These are phyloP conservation scores for Vararia minispora DNA, from an alignment of 768 basidiomycete genomes.

Conservation along the genomic window DNA sequence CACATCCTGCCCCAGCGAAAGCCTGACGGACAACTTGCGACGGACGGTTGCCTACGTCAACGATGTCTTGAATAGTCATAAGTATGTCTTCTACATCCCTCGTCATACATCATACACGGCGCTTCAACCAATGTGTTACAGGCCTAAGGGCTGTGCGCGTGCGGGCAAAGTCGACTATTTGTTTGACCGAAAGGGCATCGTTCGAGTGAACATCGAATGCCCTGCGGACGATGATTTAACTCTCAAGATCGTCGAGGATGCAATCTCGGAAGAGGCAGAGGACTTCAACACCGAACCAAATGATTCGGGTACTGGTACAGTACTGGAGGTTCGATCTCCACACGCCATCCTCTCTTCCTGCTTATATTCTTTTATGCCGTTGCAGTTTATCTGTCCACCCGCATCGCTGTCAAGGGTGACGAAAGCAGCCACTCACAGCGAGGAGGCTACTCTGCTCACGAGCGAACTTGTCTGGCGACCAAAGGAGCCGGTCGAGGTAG, in stretches of 20 bases:
- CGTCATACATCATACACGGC: background rate
- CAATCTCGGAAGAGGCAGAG: slow-evolving; percentile 9
- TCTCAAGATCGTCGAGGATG: slow-evolving; percentile 7
- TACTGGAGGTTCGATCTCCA: slow-evolving; percentile 7
- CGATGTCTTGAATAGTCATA: slow-evolving; percentile 12
- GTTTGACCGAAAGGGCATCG: slow-evolving; percentile 10
- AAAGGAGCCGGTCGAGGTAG: slow-evolving; percentile 16
- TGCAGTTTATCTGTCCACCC: slow-evolving; percentile 12
- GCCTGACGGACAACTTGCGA: slow-evolving; percentile 12
- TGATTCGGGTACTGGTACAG: background rate
- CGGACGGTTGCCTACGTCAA: slow-evolving; percentile 11
- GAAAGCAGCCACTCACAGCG: slow-evolving; percentile 3
- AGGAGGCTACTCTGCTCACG: slow-evolving; percentile 9
- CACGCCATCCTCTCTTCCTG: background rate
- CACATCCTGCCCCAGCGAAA: slow-evolving; percentile 4
- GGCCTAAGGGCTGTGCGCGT: slow-evolving; percentile 2
- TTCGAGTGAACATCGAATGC: slow-evolving; percentile 8
- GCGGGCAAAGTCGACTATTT: slow-evolving; percentile 13
- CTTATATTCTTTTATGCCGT: background rate
- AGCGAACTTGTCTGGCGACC: slow-evolving; percentile 13
- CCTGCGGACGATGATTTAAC: background rate
- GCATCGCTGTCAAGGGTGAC: slow-evolving; percentile 8
- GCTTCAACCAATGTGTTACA: background rate
- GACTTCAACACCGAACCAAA: slow-evolving; percentile 8
- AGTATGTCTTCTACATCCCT: slow-evolving; percentile 3